These are phyloP conservation scores for Blastocystis sp. DNA, from an alignment of 352 stramenopile species.

Conservation along the genomic window DNA sequence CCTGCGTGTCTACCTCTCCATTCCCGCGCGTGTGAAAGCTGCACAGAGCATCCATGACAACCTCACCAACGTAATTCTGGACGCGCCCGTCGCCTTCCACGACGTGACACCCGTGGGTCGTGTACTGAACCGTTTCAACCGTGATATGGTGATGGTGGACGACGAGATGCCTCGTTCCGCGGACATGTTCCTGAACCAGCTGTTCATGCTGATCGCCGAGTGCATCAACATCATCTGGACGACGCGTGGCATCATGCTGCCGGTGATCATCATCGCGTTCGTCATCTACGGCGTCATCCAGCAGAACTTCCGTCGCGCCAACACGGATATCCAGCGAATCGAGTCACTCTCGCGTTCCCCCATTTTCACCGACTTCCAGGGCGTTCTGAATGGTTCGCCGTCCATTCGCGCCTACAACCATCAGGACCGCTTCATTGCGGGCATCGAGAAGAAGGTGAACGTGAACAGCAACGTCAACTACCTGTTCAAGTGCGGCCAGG, in stretches of 20 bases:
- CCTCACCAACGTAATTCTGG: slow-evolving; percentile 72
- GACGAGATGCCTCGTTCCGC: slow-evolving; percentile 64
- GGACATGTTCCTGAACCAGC: neutral
- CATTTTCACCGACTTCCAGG: slow-evolving; percentile 69
- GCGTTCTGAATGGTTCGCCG: slow-evolving; percentile 67
- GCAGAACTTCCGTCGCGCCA: slow-evolving; percentile 67
- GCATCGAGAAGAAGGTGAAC: slow-evolving; percentile 65
- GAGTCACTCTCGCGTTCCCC: slow-evolving; percentile 66
- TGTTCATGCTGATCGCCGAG: slow-evolving; percentile 60
- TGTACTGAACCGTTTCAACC: slow-evolving; percentile 78
- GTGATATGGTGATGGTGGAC: slow-evolving; percentile 82
- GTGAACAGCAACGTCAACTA: slow-evolving; percentile 65
- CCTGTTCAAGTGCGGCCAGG: slow-evolving; percentile 63
- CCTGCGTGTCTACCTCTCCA: slow-evolving; percentile 65
- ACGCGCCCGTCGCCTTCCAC: slow-evolving; percentile 81
- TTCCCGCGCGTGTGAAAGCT: slow-evolving; percentile 64
- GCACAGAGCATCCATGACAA: slow-evolving; percentile 72
- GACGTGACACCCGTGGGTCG: slow-evolving; percentile 77
- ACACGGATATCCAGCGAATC: slow-evolving; percentile 68
- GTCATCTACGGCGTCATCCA: slow-evolving; percentile 68
- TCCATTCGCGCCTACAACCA: slow-evolving; percentile 35
- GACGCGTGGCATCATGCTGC: too few species aligned
- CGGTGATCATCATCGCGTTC: too few species aligned
- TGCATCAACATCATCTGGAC: slow-evolving; percentile 69
- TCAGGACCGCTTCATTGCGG: slow-evolving; percentile 63